Evolutionary conservation across 176 grass and related monocot genomes (phyloP).

Genomic region (Hsuehochloa calcarea): DNA sequence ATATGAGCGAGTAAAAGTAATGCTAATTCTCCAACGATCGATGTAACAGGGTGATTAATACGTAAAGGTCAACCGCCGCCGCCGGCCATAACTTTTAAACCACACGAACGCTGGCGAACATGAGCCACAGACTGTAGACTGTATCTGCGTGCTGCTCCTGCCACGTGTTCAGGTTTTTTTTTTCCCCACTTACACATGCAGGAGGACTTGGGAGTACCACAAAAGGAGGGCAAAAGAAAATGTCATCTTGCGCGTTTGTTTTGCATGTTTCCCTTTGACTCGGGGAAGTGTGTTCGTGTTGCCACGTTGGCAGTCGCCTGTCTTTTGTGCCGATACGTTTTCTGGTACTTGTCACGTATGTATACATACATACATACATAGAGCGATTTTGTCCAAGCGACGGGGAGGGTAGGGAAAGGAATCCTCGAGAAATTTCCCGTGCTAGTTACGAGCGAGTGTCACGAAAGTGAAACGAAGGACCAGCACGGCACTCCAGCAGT

Average conservation of each 20-base stretch:
- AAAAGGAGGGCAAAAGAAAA: neutral
- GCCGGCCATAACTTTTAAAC: neutral
- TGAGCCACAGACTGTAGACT: neutral
- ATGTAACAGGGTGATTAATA: conserved; percentile 19
- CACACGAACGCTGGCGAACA: conserved; percentile 15
- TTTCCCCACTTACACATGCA: no score
- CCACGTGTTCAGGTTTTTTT: neutral
- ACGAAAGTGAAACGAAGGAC: neutral
- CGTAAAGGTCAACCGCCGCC: neutral
- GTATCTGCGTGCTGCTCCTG: neutral
- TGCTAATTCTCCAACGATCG: neutral
- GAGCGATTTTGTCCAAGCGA: neutral
- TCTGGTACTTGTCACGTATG: neutral
- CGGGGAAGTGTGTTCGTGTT: neutral
- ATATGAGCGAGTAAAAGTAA: neutral
- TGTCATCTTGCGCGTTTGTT: neutral
- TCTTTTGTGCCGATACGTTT: neutral
- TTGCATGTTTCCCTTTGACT: conserved; percentile 26
- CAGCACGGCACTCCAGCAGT: neutral
- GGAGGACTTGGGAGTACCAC: neutral
- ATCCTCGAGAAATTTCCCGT: neutral
- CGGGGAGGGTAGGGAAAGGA: neutral
- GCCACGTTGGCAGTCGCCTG: neutral
- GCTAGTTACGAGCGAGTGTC: neutral
- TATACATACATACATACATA: neutral